Percentiles rank a stretch among this genome's conserved stretches.
Evolutionary conservation across 192 early-diverging fungal species (phyloP).

Genomic region (Backusella liffmaniae): DNA sequence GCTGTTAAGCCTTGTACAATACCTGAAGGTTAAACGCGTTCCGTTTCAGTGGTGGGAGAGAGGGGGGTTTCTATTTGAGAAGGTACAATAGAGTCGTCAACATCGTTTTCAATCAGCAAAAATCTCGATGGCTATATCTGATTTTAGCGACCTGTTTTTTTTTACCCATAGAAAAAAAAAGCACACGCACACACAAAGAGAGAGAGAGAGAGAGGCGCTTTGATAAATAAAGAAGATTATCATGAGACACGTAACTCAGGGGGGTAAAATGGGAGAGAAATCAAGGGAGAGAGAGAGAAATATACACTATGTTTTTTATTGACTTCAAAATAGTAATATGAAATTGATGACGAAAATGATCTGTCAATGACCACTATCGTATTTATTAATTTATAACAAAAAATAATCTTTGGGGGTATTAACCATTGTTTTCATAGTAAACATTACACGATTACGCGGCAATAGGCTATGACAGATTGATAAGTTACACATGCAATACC

Average conservation of each 20-base stretch:
- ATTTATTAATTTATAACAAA: not conserved
- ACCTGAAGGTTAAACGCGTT: not conserved
- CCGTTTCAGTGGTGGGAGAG: not conserved
- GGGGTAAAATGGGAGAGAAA: conserved; percentile 1
- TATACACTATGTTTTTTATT: not conserved
- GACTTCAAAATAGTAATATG: not conserved
- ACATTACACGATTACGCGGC: not conserved
- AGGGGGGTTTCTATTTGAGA: not conserved
- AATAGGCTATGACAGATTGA: not conserved
- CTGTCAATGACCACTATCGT: not conserved
- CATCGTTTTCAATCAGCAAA: not conserved
- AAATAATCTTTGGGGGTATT: not conserved
- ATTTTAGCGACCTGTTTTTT: not conserved
- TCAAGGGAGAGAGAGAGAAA: not conserved
- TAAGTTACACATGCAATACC: not conserved
- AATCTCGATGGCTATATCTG: not conserved
- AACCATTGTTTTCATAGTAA: not conserved
- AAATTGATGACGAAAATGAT: not conserved
- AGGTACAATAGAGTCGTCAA: not conserved
- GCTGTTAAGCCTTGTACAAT: not conserved
- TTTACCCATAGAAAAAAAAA: not conserved
- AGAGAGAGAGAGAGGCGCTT: not conserved
- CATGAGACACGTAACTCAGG: not conserved
- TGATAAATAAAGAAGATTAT: not conserved
- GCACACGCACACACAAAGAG: not conserved